Conservation (phyloP, 1,139 yeast species). For the Taphrina wiesneri region DNA sequence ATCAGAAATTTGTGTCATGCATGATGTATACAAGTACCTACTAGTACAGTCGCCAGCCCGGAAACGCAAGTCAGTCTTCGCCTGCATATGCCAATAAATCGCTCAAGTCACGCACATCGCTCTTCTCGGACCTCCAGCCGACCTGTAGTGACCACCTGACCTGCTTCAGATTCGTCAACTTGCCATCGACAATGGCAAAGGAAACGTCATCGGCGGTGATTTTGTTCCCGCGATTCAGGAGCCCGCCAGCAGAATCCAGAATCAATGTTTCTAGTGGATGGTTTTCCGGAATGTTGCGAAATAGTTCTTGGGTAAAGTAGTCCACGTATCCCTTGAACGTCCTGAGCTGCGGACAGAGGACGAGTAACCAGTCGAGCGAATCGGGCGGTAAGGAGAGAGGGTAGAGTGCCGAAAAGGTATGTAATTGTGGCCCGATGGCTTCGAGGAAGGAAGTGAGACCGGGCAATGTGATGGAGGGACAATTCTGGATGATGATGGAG, state of each 20-base stretch:
- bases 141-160: constrained; percentile 71
- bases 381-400: constrained; percentile 82
- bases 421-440: constrained; percentile 65
- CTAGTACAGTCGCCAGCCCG: too few relatives aligned
- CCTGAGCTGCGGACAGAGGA: constrained; percentile 69
- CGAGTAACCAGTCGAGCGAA: constrained; percentile 71
- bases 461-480: constrained; percentile 67
- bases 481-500: constrained; percentile 77
- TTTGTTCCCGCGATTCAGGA: constrained; percentile 58
- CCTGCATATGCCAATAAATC: constrained; percentile 44
- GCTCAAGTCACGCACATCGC: constrained; percentile 63
- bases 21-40: too few relatives aligned
- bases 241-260: constrained; percentile 81
- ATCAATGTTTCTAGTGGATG: constrained; percentile 67
- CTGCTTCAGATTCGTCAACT: constrained; percentile 66
- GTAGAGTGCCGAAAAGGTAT: constrained; percentile 66
- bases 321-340: constrained; percentile 74
- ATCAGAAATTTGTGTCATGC: too few relatives aligned
- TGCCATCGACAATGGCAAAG: constrained; percentile 73
- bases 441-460: constrained; percentile 61
- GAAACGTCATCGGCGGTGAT: constrained; percentile 79
- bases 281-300: constrained; percentile 44
- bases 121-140: constrained; percentile 84
- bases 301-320: constrained; percentile 59
- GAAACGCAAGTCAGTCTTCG: neutral